phyloP scores from a whole-genome alignment of 2,329 filamentous ascomycete species.

The Botrytis deweyae region DNA sequence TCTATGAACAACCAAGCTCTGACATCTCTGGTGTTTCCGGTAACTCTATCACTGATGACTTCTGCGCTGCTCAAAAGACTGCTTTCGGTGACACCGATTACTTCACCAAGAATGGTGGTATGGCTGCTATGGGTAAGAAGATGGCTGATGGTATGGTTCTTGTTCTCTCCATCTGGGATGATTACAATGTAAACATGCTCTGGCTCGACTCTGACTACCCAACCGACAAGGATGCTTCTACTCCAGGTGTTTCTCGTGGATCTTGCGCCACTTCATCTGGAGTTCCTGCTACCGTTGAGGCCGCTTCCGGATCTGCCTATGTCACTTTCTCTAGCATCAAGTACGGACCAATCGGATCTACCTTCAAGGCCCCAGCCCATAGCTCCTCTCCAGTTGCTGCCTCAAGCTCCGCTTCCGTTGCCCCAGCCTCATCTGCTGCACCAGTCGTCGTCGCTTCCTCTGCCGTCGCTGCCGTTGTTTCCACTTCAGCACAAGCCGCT shows the following conservation, averaged over 20 bases:
- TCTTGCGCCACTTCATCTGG: conserved; percentile 56
- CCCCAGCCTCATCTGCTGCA: neutral
- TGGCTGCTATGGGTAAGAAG: conserved; percentile 53
- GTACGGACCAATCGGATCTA: conserved; percentile 60
- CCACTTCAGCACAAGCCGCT: no score
- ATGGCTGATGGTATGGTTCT: conserved; percentile 58
- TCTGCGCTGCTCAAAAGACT: conserved; percentile 47
- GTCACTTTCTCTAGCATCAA: conserved; percentile 58
- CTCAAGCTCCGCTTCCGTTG: neutral
- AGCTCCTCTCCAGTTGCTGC: neutral
- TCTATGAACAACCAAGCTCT: conserved; percentile 47
- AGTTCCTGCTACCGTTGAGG: conserved; percentile 49
- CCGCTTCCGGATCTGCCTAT: conserved; percentile 48
- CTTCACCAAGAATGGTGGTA: conserved; percentile 56
- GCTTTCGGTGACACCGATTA: conserved; percentile 49
- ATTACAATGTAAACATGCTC: conserved; percentile 63
- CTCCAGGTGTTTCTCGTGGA: conserved; percentile 42
- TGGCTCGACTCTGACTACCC: conserved; percentile 55
- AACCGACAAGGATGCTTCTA: neutral
- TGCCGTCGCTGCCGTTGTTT: neutral
- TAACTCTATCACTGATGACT: conserved; percentile 50
- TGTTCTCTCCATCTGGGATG: conserved; percentile 57
- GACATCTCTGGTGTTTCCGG: conserved; percentile 48
- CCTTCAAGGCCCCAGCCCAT: conserved; percentile 28
- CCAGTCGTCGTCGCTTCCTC: neutral